A percentile compares a stretch with the other conserved stretches of the same genome.
Evolutionary conservation across 768 basidiomycete species (phyloP).

Genomic region (Collybia nuda): DNA sequence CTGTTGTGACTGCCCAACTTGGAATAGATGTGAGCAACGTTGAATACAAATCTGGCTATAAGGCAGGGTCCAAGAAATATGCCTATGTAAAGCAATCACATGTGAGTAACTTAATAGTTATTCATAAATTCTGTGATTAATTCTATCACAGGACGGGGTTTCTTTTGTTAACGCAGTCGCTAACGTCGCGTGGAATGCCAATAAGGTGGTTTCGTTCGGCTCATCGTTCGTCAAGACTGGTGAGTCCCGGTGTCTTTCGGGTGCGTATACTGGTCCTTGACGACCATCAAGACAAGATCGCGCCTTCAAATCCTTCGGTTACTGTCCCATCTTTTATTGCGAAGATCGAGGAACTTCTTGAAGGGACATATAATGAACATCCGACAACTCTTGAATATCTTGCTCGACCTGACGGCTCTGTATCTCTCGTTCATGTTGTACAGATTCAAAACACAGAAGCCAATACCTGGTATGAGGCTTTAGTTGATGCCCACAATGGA

Average conservation of each 20-base stretch:
- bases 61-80: no score
- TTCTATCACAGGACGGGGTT: constrained; percentile 23
- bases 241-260: constrained; percentile 9
- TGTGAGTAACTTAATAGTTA: constrained; percentile 12
- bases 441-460: constrained; percentile 31
- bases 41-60: no score
- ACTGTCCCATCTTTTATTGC: constrained; percentile 33
- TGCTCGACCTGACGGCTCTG: constrained; percentile 35
- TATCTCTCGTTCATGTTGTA: constrained; percentile 40
- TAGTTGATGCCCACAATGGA: constrained; percentile 55
- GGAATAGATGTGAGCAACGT: constrained; percentile 12
- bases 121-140: neutral
- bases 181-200: constrained; percentile 31
- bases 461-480: constrained; percentile 56
- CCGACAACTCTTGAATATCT: constrained; percentile 41
- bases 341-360: constrained; percentile 32
- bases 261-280: neutral
- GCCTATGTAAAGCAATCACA: no score
- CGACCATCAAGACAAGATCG: constrained; percentile 21
- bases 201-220: constrained; percentile 31
- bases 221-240: constrained; percentile 29
- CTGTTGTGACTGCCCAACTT: constrained; percentile 21
- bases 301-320: constrained; percentile 38
- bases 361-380: constrained; percentile 37
- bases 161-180: constrained; percentile 37